These are phyloP conservation scores for Babesia divergens DNA, from an alignment of 169 alveolate genomes.

Conservation along the genomic window DNA sequence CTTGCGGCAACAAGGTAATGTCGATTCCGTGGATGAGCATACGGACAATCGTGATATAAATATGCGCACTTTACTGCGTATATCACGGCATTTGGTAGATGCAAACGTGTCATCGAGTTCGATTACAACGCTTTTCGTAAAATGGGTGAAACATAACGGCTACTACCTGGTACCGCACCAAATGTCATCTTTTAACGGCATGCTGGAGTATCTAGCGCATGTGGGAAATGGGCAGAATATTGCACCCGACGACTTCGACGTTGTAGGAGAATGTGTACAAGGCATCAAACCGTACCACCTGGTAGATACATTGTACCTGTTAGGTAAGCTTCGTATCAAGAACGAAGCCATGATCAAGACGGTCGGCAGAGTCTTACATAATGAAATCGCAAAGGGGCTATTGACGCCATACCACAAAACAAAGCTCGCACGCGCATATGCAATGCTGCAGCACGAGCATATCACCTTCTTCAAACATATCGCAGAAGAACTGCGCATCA, in stretches of 20 bases:
- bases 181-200: not conserved
- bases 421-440: conserved; percentile 55
- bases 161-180: conserved; percentile 16
- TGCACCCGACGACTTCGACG: conserved; percentile 15
- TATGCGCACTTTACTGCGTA: not conserved
- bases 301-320: conserved; percentile 17
- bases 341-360: conserved; percentile 19
- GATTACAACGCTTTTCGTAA: not conserved
- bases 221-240: not conserved
- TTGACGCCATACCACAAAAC: conserved; percentile 46
- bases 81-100: not conserved
- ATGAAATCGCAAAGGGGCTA: conserved; percentile 39
- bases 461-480: conserved; percentile 57
- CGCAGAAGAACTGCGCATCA: conserved; percentile 36
- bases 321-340: conserved; percentile 22
- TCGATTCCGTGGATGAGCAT: not conserved
- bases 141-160: conserved; percentile 1
- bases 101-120: not conserved
- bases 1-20: not conserved
- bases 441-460: conserved; percentile 51
- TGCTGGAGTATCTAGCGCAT: conserved; percentile 40
- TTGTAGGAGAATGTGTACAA: conserved; percentile 12
- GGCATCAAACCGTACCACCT: conserved; percentile 1
- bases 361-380: conserved; percentile 31
- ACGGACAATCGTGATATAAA: not conserved